Evolutionary conservation across 2,329 filamentous ascomycete genomes (phyloP).

Genomic region (Scedosporium dehoogii): DNA sequence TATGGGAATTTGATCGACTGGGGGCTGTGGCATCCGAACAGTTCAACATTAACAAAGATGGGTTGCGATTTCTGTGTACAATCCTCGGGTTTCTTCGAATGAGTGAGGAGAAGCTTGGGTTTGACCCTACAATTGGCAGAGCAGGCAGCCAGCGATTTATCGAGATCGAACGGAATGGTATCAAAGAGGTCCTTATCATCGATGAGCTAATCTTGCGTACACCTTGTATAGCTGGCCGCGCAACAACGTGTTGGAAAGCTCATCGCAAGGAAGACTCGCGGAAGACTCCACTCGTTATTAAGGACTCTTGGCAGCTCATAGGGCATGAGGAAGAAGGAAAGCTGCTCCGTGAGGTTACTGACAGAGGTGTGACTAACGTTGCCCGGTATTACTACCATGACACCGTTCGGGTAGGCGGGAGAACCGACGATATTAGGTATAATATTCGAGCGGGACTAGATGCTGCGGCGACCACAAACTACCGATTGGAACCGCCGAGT

Average conservation of each 20-base stretch:
- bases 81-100: conserved; percentile 32
- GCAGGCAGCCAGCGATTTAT: conserved; percentile 23
- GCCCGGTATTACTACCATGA: conserved; percentile 31
- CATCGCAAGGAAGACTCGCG: conserved; percentile 23
- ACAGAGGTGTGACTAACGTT: conserved; percentile 25
- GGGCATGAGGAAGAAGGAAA: conserved; percentile 31
- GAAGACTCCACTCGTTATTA: conserved; percentile 27
- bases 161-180: conserved; percentile 26
- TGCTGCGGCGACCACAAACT: conserved; percentile 22
- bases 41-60: conserved; percentile 35
- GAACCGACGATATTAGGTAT: conserved; percentile 22
- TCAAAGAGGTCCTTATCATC: conserved; percentile 29
- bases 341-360: conserved; percentile 24
- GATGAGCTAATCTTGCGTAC: conserved; percentile 22
- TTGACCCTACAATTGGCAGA: conserved; percentile 31
- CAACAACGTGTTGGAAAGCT: conserved; percentile 34
- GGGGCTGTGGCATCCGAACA: conserved; percentile 32
- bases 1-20: conserved; percentile 35
- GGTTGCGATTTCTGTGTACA: conserved; percentile 26
- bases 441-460: conserved; percentile 23
- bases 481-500: conserved; percentile 13
- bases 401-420: conserved; percentile 23
- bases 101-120: conserved; percentile 28
- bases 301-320: conserved; percentile 32
- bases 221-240: conserved; percentile 25